Base-by-base conservation (phyloP, 176 grass and related monocot genomes). In the Oryza officinalis region DNA sequence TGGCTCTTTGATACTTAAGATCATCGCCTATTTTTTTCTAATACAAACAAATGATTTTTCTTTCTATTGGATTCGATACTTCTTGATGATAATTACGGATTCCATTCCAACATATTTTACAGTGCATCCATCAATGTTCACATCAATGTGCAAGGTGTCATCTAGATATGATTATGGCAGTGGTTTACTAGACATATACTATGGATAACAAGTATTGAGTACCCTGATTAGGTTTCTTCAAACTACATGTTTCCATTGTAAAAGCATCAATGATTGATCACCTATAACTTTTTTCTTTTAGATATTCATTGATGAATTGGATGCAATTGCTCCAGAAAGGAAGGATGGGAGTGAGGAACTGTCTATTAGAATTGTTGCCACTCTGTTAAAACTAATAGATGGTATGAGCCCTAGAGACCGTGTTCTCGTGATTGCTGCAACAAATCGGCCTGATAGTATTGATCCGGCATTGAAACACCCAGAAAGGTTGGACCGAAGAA, bases 271-370 rank as follows among this genome's bases (percentile, higher is more conserved):
- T 47, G 10, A 79, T 84, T 74, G 18, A 68, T 88, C 3, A 84
- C 40, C 72, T 83, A 46, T 68, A 74, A 74, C n/a, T 79, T 83
- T 38, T 79, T 83, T 27, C 26, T 85, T 83, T 27, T 76, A 98
- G 93, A 86, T 98, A 86, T 98, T 98, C 89, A 90, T 95, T 85
- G 96, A 98, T 88, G 96, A 98, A 80, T 84, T 98, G 91, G 96
- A 98, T 88, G 93, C 92, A 64, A 95, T 98, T 95, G 96, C 96
- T 74, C 93, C 93, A 88, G 81, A 93, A 90, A 83, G 91, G 85
- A 88, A 88, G 63, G 89, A 95, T 77, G 96, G 96, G 43, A 76
- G 89, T 15, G 96, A 98, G 77, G 89, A 88, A 43, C 83, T 98
- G 69, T 98, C 93, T 74, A 80, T 92, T 88, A 92, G 96, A 89